These are phyloP conservation scores for Beauveria sp. DNA, from an alignment of 2,329 filamentous ascomycete species.

Conservation along the genomic window DNA sequence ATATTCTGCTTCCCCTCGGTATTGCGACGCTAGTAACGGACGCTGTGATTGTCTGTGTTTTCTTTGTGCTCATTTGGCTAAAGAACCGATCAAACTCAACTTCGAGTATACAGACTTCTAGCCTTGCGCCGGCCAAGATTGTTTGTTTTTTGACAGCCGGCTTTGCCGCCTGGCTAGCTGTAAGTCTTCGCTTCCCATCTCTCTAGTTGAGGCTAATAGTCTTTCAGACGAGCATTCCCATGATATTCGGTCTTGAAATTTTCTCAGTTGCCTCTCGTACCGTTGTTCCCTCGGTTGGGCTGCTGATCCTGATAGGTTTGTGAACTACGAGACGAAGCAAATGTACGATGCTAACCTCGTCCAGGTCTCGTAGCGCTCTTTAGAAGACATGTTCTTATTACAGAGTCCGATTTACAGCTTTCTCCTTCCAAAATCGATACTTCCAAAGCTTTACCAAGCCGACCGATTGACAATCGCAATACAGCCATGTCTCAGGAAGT, in stretches of 20 bases:
- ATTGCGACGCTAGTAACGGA: conserved; percentile 39
- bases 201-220: neutral
- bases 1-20: conserved; percentile 36
- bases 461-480: neutral
- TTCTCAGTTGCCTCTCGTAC: conserved; percentile 39
- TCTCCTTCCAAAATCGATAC: neutral
- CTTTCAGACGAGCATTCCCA: conserved; percentile 40
- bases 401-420: neutral
- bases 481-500: neutral
- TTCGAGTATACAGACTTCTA: neutral
- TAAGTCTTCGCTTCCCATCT: conserved; percentile 26
- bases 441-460: conserved; percentile 3
- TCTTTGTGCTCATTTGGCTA: conserved; percentile 26
- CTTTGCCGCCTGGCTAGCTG: conserved; percentile 46
- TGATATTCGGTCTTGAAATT: conserved; percentile 40
- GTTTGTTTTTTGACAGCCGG: conserved; percentile 34
- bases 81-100: neutral
- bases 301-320: conserved; percentile 41
- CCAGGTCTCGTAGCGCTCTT: conserved; percentile 5
- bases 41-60: conserved; percentile 33
- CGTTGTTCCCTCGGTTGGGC: conserved; percentile 42
- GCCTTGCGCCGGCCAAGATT: conserved; percentile 26
- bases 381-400: neutral
- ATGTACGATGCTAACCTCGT: neutral
- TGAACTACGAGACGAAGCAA: neutral